phyloP scores from a whole-genome alignment of 306 rosid species.

The Dryas drummondii region DNA sequence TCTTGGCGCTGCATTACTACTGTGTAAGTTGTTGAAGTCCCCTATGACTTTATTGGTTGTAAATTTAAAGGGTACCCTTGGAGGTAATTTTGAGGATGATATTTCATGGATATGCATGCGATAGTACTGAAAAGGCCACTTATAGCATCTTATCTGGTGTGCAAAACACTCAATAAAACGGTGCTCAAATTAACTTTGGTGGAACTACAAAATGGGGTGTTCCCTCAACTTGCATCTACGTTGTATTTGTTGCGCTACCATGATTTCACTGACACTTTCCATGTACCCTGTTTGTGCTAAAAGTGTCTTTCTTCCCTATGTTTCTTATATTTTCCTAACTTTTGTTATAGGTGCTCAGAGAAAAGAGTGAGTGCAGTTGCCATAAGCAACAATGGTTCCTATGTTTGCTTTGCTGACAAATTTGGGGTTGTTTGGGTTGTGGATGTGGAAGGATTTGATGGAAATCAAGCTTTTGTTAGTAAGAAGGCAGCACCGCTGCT shows the following conservation, averaged over 20 bases:
- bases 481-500: conserved; percentile 65
- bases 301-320: conserved; percentile 9
- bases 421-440: conserved; percentile 91
- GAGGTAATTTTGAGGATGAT: background rate
- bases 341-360: conserved; percentile 62
- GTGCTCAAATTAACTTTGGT: background rate
- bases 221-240: background rate
- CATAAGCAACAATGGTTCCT: conserved; percentile 54
- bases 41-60: background rate
- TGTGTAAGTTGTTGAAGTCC: conserved; percentile 48
- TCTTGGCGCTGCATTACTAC: conserved; percentile 72
- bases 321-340: background rate
- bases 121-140: background rate
- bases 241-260: background rate
- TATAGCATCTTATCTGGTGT: background rate
- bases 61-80: background rate
- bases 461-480: conserved; percentile 26
- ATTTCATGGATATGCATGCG: background rate
- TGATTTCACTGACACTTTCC: background rate
- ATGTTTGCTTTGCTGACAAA: conserved; percentile 91
- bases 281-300: conserved; percentile 5
- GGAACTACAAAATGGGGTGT: background rate
- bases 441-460: conserved; percentile 47
- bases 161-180: background rate
- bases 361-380: conserved; percentile 91